These are phyloP conservation scores for Spathaspora sp. DNA, from an alignment of 1,139 yeast genomes.

Conservation along the genomic window DNA sequence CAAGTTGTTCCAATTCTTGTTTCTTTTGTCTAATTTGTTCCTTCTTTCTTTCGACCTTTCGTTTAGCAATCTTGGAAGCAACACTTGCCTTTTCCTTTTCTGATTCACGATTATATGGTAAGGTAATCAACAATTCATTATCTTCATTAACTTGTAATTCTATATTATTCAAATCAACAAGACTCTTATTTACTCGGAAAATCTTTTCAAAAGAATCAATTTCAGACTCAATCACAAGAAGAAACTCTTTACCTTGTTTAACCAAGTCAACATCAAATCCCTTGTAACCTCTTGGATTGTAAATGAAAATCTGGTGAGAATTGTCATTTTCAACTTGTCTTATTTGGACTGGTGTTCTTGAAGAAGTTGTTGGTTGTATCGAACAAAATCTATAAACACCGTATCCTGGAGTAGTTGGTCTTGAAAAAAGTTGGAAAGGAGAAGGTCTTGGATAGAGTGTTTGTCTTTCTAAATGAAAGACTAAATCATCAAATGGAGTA, in stretches of 20 bases:
- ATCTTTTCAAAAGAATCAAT: conserved; percentile 8
- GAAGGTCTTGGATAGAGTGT: background rate
- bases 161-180: conserved; percentile 7
- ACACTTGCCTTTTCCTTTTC: background rate
- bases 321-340: conserved; percentile 6
- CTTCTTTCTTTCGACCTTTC: background rate
- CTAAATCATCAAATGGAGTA: conserved; percentile 6
- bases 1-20: background rate
- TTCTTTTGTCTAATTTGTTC: background rate
- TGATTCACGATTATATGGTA: background rate
- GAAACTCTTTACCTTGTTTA: conserved; percentile 3
- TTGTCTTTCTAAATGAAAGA: conserved; percentile 4
- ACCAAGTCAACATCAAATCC: conserved; percentile 11
- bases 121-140: conserved; percentile 1
- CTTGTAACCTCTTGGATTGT: conserved; percentile 7
- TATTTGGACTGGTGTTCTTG: background rate
- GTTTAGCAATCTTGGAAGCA: background rate
- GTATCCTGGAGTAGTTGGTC: background rate
- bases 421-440: background rate
- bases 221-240: conserved; percentile 8
- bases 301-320: conserved; percentile 9
- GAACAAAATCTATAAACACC: background rate
- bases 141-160: conserved; percentile 4
- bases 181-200: conserved; percentile 7
- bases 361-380: background rate